Conservation (phyloP, 805 yeast genomes). For the Metschnikowia gelsemii region DNA sequence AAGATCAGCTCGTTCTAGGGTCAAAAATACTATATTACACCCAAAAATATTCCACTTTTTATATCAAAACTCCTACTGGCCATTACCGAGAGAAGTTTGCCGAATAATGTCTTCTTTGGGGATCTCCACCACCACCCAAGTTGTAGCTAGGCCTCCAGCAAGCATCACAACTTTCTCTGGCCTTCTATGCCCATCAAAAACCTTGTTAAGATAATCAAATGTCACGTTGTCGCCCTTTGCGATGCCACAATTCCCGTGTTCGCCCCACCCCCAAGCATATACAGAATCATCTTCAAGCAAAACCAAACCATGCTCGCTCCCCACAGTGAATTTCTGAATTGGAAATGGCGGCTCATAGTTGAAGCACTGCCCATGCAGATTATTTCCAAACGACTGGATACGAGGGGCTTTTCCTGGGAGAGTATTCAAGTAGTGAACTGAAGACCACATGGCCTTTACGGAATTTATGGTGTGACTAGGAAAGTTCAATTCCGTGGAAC, state of each 20-base stretch:
- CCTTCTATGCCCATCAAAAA: slow-evolving; percentile 32
- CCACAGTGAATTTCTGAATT: slow-evolving; percentile 44
- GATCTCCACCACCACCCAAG: slow-evolving; percentile 52
- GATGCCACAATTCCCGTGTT: slow-evolving; percentile 91
- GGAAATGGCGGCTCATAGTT: slow-evolving; percentile 19
- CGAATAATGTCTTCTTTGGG: too few relatives aligned
- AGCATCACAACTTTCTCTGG: slow-evolving; percentile 29
- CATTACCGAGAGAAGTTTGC: too few relatives aligned
- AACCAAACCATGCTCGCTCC: slow-evolving; percentile 85
- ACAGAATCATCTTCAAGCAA: slow-evolving; percentile 36
- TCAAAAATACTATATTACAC: too few relatives aligned
- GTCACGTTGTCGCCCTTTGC: slow-evolving; percentile 29
- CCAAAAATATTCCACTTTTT: too few relatives aligned
- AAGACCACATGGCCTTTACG: slow-evolving; percentile 73
- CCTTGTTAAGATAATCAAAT: slow-evolving; percentile 35
- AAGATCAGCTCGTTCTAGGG: too few relatives aligned
- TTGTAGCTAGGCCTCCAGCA: slow-evolving; percentile 67
- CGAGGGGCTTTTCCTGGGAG: neutral
- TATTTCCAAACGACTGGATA: slow-evolving; percentile 64
- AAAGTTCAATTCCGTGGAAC: slow-evolving; percentile 3
- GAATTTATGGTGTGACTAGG: too few relatives aligned
- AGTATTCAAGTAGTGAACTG: slow-evolving; percentile 65
- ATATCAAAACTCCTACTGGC: too few relatives aligned
- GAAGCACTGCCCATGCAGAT: slow-evolving; percentile 68
- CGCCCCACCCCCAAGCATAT: slow-evolving; percentile 97